phyloP scores from a whole-genome alignment of 352 stramenopile genomes.

The Pythium myriotylum region DNA sequence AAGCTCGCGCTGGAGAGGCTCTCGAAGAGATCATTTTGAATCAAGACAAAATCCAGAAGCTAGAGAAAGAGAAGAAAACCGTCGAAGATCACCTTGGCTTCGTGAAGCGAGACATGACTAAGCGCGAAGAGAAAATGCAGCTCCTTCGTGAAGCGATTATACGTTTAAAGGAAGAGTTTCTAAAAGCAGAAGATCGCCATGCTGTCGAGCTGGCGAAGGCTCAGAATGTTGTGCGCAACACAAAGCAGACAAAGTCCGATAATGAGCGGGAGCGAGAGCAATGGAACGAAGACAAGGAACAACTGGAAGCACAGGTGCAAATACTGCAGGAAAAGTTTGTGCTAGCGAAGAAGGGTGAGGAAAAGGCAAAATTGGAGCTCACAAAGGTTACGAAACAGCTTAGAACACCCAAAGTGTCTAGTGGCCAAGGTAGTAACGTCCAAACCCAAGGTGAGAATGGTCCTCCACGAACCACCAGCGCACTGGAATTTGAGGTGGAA shows the following conservation, averaged over 20 bases:
- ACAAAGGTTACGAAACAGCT: constrained; percentile 24
- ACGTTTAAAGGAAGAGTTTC: constrained; percentile 88
- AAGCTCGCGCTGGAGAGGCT: constrained; percentile 77
- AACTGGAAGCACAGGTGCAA: constrained; percentile 52
- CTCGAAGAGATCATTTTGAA: constrained; percentile 81
- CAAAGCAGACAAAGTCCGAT: constrained; percentile 41
- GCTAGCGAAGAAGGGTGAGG: constrained; percentile 33
- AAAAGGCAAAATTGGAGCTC: constrained; percentile 24
- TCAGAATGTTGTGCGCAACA: constrained; percentile 44
- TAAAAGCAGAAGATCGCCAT: constrained; percentile 82
- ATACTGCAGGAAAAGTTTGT: constrained; percentile 73
- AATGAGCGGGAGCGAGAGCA: constrained; percentile 46
- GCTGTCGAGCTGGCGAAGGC: constrained; percentile 70
- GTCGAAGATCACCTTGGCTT: constrained; percentile 51
- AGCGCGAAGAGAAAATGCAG: constrained; percentile 69
- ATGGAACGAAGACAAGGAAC: constrained; percentile 53
- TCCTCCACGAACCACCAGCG: background rate
- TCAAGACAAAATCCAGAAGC: constrained; percentile 40
- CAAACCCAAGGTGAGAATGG: background rate
- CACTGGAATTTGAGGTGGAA: constrained; percentile 49
- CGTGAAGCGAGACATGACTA: constrained; percentile 42
- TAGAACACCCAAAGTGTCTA: constrained; percentile 16
- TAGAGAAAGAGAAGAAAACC: constrained; percentile 42
- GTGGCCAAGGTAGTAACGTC: background rate
- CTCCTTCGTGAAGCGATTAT: constrained; percentile 80